Evolutionary conservation across 179 eudicot genomes (phyloP), one percentile per base, ranked within the genome.

Genomic region (Vitellaria paradoxa): DNA sequence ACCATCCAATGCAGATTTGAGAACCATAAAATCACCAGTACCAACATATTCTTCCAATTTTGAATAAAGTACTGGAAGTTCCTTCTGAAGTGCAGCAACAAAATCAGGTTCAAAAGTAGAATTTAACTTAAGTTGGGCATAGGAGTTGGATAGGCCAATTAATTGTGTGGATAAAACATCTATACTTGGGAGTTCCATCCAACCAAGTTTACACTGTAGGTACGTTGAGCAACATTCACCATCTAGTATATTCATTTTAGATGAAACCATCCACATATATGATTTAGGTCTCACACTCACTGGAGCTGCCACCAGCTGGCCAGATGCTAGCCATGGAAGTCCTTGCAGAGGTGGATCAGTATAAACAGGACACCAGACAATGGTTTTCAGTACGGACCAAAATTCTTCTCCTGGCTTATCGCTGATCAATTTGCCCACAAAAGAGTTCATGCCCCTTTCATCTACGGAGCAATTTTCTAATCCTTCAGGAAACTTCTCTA

Each of bases 191-290:
- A 78, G 86, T 82, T 94, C 93, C 84, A 79, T 62, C 99, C 99
- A 96, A 57, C 99, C 98, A 81, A 96, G 89, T 85, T 89, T 92
- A 59, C 71, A 42, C 75, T 90, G 94, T 14, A 94, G 74, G 81
- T 85, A 87, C 47, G 73, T 59, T 6, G 97, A 94, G 77, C 55
- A 77, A 84, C 92, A 91, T 60, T 94, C 94, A 65, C 93, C 93
- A 83, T 90, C 92, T 84, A 96, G 79, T 77, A 96, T 88, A 78
- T 89, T 87, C 90, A 92, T 87, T 72, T 84, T 86, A 71, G 93
- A 92, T 67, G 99, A 96, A 83, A 91, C 92, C 78, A 90, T 77
- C 99, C 98, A 96, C 90, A 94, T 90, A 74, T 96, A 97, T 73
- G 97, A 89, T 81, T 86, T 87, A 26, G 97, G 99, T 78, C 99